Percentiles rank a stretch among this genome's conserved stretches.
phyloP scores from a whole-genome alignment of 176 grass and related monocot species.

The Poa pratensis region DNA sequence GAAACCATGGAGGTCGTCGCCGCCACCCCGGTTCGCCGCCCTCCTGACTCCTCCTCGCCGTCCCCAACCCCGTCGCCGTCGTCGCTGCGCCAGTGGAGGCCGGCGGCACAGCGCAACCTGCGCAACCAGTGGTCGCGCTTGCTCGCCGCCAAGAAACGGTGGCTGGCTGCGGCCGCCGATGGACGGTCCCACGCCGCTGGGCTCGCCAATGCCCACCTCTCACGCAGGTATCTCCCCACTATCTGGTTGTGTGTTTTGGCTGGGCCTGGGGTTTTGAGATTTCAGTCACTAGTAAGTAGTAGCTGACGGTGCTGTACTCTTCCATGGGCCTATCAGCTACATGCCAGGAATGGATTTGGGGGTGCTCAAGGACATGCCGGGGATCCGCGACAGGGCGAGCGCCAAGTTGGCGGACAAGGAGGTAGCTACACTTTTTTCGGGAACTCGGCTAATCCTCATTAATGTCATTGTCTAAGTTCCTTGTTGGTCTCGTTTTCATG shows the following conservation, averaged over 20 bases:
- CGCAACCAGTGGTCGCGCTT: conserved; percentile 85
- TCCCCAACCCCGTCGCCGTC: conserved; percentile 44
- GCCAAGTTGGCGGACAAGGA: conserved; percentile 66
- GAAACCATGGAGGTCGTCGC: conserved; percentile 25
- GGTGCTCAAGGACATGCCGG: conserved; percentile 74
- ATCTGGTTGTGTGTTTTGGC: not conserved
- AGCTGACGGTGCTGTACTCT: not conserved
- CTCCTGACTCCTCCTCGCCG: not conserved
- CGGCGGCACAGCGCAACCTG: conserved; percentile 69
- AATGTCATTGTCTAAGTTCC: not conserved
- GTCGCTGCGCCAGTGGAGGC: conserved; percentile 62
- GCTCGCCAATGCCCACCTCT: conserved; percentile 64
- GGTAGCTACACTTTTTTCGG: conserved; percentile 44
- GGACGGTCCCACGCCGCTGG: conserved; percentile 55
- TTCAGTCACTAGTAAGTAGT: not conserved
- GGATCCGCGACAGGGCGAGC: conserved; percentile 67
- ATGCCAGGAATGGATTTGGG: conserved; percentile 73
- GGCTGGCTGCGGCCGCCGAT: conserved; percentile 44
- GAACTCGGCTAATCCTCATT: conserved; percentile 16
- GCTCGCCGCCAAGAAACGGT: conserved; percentile 48
- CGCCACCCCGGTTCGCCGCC: conserved; percentile 31
- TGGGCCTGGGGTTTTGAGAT: conserved; percentile 1
- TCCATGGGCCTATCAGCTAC: conserved; percentile 47
- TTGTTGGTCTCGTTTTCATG: conserved; percentile 37
- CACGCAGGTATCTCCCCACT: conserved; percentile 44